Evolutionary conservation across 108 stramenopile genomes (phyloP).

Genomic region (Cylindrotheca closterium): DNA sequence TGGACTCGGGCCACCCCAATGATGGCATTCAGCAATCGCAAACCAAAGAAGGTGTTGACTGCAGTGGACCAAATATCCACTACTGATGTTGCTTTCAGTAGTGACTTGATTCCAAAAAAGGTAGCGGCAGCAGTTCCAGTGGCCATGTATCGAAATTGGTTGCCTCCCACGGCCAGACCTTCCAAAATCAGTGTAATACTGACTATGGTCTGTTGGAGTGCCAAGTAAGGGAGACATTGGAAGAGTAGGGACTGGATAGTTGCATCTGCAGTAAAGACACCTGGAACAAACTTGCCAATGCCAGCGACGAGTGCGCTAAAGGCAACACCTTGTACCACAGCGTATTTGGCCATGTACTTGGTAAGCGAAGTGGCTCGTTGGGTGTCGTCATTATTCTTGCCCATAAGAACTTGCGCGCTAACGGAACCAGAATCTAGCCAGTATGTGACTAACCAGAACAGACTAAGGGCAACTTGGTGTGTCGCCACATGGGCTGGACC

Average conservation of each 20-base stretch:
- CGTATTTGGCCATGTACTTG: constrained; percentile 28
- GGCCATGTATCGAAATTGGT: constrained; percentile 43
- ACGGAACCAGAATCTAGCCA: constrained; percentile 31
- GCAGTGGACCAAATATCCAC: constrained; percentile 25
- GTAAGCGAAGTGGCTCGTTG: constrained; percentile 10
- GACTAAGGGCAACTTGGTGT: constrained; percentile 49
- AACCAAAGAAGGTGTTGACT: constrained; percentile 20
- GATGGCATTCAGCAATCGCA: constrained; percentile 8
- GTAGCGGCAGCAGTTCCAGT: constrained; percentile 32
- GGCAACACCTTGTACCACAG: constrained; percentile 18
- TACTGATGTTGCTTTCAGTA: constrained; percentile 10
- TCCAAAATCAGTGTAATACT: constrained; percentile 37
- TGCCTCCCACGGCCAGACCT: constrained; percentile 42
- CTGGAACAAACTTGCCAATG: constrained; percentile 11
- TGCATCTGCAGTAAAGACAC: constrained; percentile 30
- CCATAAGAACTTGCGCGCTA: constrained; percentile 26
- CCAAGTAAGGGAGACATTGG: constrained; percentile 28
- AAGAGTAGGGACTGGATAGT: constrained; percentile 14
- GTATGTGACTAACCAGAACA: constrained; percentile 50
- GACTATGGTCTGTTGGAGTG: constrained; percentile 33
- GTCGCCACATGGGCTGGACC: constrained; percentile 52
- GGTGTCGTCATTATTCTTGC: constrained; percentile 27
- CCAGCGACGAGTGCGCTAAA: constrained; percentile 12
- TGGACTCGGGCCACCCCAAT: constrained; percentile 25
- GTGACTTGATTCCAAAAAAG: neutral